Evolutionary conservation across 2,329 filamentous ascomycete species (phyloP).

Genomic region (Cercospora zeae-maydis): DNA sequence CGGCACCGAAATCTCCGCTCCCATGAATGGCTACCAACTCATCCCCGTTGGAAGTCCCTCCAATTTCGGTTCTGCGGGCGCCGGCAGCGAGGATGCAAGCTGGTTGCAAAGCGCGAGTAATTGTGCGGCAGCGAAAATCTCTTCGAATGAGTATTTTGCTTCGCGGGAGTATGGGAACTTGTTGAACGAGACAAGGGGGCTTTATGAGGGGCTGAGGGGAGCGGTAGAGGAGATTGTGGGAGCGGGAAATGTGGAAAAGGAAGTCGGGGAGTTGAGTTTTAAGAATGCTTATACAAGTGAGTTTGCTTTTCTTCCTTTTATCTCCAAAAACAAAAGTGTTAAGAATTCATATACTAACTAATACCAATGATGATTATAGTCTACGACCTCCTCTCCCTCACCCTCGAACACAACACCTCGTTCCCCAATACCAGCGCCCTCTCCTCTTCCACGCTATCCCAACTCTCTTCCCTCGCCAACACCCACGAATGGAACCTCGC

Average conservation of each 20-base stretch:
- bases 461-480: conserved; percentile 71
- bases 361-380: conserved; percentile 35
- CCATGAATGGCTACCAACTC: conserved; percentile 78
- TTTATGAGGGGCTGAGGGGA: conserved; percentile 53
- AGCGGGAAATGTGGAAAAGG: conserved; percentile 12
- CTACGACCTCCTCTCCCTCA: conserved; percentile 52
- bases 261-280: conserved; percentile 48
- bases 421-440: conserved; percentile 62
- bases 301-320: conserved; percentile 27
- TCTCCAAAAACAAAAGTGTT: no score
- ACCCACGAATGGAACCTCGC: conserved; percentile 77
- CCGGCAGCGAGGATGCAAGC: conserved; percentile 55
- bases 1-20: conserved; percentile 61
- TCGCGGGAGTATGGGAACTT: conserved; percentile 50
- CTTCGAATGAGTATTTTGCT: conserved; percentile 58
- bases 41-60: conserved; percentile 64
- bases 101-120: conserved; percentile 58
- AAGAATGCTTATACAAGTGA: conserved; percentile 65
- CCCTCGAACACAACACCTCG: conserved; percentile 50
- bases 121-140: conserved; percentile 54
- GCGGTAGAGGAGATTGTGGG: conserved; percentile 53
- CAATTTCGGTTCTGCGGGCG: conserved; percentile 45
- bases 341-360: no score
- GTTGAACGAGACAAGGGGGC: conserved; percentile 48
- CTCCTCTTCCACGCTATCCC: conserved; percentile 52